phyloP scores from a whole-genome alignment of 129 eudicot species.

The Calendula officinalis region DNA sequence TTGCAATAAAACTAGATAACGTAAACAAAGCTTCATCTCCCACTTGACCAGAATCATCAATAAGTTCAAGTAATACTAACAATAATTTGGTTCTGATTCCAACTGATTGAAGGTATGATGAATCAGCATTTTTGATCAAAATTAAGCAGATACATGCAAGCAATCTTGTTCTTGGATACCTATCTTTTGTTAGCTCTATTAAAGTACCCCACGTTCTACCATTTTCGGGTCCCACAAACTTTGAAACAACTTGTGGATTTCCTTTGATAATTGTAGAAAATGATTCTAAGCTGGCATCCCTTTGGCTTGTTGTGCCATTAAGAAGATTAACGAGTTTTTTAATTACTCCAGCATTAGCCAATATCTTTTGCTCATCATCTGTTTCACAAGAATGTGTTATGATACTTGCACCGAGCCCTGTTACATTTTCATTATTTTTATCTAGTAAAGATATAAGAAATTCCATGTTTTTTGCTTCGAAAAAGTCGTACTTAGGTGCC shows the following conservation, averaged over 20 bases:
- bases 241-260: constrained; percentile 60
- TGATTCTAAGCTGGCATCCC: constrained; percentile 91
- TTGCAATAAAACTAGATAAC: constrained; percentile 60
- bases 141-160: constrained; percentile 82
- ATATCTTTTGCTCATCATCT: constrained; percentile 60
- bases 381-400: constrained; percentile 80
- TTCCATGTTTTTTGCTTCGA: constrained; percentile 55
- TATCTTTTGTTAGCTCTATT: constrained; percentile 68
- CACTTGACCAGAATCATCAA: constrained; percentile 89
- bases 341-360: constrained; percentile 73
- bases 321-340: constrained; percentile 67
- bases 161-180: constrained; percentile 74
- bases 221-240: constrained; percentile 69
- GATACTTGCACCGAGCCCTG: constrained; percentile 90
- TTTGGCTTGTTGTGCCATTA: constrained; percentile 66
- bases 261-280: constrained; percentile 64
- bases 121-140: constrained; percentile 50
- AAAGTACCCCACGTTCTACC: constrained; percentile 56
- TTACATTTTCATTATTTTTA: constrained; percentile 74
- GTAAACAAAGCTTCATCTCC: constrained; percentile 96
- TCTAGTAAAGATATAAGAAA: constrained; percentile 74
- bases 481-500: constrained; percentile 86
- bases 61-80: constrained; percentile 71
- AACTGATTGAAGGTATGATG: constrained; percentile 54
- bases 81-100: constrained; percentile 70